A percentile compares a stretch with the other conserved stretches of the same genome.
phyloP scores from a whole-genome alignment of 2,329 filamentous ascomycete genomes.

The Rachicladosporium sp. region DNA sequence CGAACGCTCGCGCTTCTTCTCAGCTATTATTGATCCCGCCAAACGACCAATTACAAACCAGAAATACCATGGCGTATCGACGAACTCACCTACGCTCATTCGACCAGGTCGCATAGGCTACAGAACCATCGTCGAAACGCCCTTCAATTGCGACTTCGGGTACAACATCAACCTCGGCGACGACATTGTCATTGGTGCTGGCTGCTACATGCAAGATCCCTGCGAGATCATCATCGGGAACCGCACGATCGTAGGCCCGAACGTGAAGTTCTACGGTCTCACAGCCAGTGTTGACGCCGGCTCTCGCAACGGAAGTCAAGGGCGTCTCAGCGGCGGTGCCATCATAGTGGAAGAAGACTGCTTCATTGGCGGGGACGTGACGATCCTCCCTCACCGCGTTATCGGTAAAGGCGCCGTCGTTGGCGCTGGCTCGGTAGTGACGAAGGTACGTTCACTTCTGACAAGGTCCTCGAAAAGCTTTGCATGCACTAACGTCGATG shows the following conservation, averaged over 20 bases:
- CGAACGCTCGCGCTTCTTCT: slow-evolving; percentile 58
- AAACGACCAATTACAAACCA: slow-evolving; percentile 34
- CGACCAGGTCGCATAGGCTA: slow-evolving; percentile 45
- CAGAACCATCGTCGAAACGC: slow-evolving; percentile 67
- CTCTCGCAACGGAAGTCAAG: slow-evolving; percentile 60
- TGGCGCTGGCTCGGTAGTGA: slow-evolving; percentile 43
- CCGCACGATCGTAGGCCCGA: slow-evolving; percentile 57
- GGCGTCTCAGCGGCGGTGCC: slow-evolving; percentile 54
- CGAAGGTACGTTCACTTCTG: slow-evolving; percentile 31
- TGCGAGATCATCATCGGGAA: slow-evolving; percentile 71
- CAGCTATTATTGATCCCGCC: slow-evolving; percentile 55
- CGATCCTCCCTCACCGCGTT: slow-evolving; percentile 45
- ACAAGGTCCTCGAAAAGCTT: slow-evolving; percentile 9
- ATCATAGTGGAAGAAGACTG: slow-evolving; percentile 67
- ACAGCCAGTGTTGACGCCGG: slow-evolving; percentile 62
- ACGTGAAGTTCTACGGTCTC: slow-evolving; percentile 74
- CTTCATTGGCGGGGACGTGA: slow-evolving; percentile 51
- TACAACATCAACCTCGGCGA: slow-evolving; percentile 87
- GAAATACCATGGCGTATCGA: slow-evolving; percentile 5
- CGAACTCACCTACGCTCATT: slow-evolving; percentile 31
- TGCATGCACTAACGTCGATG: neutral
- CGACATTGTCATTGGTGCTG: slow-evolving; percentile 69
- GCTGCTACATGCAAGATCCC: slow-evolving; percentile 80
- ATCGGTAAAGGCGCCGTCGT: slow-evolving; percentile 43
- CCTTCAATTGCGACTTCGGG: slow-evolving; percentile 88